Percentiles rank a stretch among this genome's conserved stretches.
These are phyloP conservation scores for Aspergillus texensis DNA, from an alignment of 2,329 filamentous ascomycete species.

Conservation along the genomic window DNA sequence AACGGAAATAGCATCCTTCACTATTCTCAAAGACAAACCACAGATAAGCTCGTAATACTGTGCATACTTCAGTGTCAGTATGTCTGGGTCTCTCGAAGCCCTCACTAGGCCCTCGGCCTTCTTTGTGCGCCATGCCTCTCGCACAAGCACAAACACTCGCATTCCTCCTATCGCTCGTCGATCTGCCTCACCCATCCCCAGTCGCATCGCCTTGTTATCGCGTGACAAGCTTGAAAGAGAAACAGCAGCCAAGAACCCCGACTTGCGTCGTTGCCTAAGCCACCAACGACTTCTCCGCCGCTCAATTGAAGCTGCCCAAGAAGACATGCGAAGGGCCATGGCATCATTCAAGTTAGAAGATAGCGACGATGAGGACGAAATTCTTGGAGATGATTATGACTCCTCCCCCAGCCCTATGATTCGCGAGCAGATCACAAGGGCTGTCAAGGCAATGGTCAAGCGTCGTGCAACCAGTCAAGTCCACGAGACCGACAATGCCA, in stretches of 20 bases:
- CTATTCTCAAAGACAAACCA: neutral
- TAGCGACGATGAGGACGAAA: conserved; percentile 9
- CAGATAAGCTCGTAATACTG: neutral
- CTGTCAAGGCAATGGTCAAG: conserved; percentile 14
- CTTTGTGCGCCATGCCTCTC: conserved; percentile 13
- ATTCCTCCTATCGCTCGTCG: conserved; percentile 21
- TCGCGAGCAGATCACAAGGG: conserved; percentile 18
- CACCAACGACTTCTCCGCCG: conserved; percentile 22
- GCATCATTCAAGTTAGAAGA: conserved; percentile 12
- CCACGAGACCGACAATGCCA: neutral
- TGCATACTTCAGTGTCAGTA: neutral
- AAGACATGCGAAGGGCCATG: conserved; percentile 17
- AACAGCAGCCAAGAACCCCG: conserved; percentile 17
- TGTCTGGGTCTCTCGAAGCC: conserved; percentile 11
- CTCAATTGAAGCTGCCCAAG: conserved; percentile 21
- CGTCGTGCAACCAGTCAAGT: conserved; percentile 7
- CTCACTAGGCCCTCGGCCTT: conserved; percentile 4
- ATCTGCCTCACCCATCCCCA: conserved; percentile 9
- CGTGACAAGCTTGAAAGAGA: conserved; percentile 22
- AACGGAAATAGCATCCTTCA: neutral
- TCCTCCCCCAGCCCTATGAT: conserved; percentile 2
- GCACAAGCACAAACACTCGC: conserved; percentile 18
- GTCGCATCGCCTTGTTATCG: conserved; percentile 21
- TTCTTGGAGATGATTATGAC: neutral
- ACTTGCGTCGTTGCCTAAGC: conserved; percentile 29